These are phyloP conservation scores for Artemisia tridentata DNA, from an alignment of 129 eudicot genomes.

Conservation along the genomic window DNA sequence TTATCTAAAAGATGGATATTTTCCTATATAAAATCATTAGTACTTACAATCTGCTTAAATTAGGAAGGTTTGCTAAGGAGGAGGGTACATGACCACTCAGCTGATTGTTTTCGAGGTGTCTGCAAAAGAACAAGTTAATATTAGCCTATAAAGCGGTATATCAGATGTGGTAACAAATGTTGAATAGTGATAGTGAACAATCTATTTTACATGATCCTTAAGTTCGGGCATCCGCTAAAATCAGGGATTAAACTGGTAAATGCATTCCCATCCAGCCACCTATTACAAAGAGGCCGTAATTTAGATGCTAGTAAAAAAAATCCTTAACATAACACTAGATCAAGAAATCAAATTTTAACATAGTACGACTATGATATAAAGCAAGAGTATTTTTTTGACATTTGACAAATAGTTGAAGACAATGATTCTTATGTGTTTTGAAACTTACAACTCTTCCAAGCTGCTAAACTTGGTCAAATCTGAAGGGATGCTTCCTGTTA, in stretches of 20 bases:
- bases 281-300: slow-evolving; percentile 16
- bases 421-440: neutral
- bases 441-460: slow-evolving; percentile 80
- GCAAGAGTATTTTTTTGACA: neutral
- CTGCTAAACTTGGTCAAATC: slow-evolving; percentile 65
- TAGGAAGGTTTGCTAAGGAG: slow-evolving; percentile 59
- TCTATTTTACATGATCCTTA: slow-evolving; percentile 61
- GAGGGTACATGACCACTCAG: slow-evolving; percentile 72
- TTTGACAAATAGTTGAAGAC: neutral
- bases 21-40: neutral
- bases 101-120: slow-evolving; percentile 88
- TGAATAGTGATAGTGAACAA: neutral
- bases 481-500: slow-evolving; percentile 69
- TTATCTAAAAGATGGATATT: neutral
- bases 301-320: slow-evolving; percentile 5
- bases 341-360: neutral
- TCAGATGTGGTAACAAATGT: neutral
- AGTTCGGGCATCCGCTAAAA: slow-evolving; percentile 73
- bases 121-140: slow-evolving; percentile 21
- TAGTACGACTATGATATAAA: neutral
- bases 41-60: slow-evolving; percentile 85
- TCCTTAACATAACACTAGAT: neutral
- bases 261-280: slow-evolving; percentile 95
- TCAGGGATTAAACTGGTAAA: slow-evolving; percentile 80
- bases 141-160: slow-evolving; percentile 14